Base-by-base conservation (phyloP, 2,329 filamentous ascomycete species). In the Penicillium sp. region DNA sequence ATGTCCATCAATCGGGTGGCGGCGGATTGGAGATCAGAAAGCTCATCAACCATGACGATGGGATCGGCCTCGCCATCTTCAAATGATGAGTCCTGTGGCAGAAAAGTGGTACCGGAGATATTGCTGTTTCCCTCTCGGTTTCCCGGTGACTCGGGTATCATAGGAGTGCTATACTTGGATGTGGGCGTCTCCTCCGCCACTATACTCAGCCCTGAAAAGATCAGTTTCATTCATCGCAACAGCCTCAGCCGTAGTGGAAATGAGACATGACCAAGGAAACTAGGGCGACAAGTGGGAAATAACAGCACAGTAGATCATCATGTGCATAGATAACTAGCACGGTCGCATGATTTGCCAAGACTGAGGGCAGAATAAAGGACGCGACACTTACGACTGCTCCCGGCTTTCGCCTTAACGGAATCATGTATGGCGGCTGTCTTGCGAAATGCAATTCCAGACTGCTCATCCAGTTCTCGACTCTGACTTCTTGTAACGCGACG, bases 21-120 rank as follows among this genome's bases (percentile, higher is more conserved):
- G 3, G 61, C 57, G 33, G 60, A 49, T 20, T 70, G 66, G 4
- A 76, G 61, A 24, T 71, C 66, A 18, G 67, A 68, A 6, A 76
- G 63, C 9, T 61, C 59, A 42, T 75, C 71, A 3, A 70, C 54
- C 58, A 75, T 67, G 35, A 67, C 59, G 6, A 68, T 55, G 4
- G 58, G 54, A 41, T 75, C 67, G 6, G 71, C 48, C 4, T 65
- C 60, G 4, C 54, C 56, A 15, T 65, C 47, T 40, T 67, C 63
- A 15, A 54, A 47, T 4, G 66, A 62, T 0, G 63, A 60, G 8
- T 67, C 68, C 13, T 52, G 60, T 15, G 52, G 55, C 18, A 63
- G 48, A 28, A 69, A 57, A 1, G 68, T 72, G 6, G 65, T 68
- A 3, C 68, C 68, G 13, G 69, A 68, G 37, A 70, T 63, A 45